These are phyloP conservation scores for Alternaria sp. DNA, from an alignment of 2,329 filamentous ascomycete genomes.

Conservation along the genomic window DNA sequence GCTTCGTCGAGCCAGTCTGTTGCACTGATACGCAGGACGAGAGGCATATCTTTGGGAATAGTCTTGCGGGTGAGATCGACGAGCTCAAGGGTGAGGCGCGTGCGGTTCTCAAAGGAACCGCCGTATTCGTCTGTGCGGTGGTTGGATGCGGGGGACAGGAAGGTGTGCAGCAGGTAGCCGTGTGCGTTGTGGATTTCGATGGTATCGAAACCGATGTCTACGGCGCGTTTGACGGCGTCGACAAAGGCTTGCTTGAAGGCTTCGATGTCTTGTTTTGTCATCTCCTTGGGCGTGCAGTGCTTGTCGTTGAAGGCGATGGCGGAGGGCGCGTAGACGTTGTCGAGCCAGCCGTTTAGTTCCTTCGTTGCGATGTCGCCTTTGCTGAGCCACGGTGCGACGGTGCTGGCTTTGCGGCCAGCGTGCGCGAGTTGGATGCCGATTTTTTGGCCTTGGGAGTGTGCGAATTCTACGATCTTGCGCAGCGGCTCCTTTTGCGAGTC, in stretches of 20 bases:
- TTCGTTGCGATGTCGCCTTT: constrained; percentile 61
- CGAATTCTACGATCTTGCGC: constrained; percentile 74
- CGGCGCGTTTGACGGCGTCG: constrained; percentile 62
- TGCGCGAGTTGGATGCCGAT: constrained; percentile 83
- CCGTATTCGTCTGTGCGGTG: constrained; percentile 71
- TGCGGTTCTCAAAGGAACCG: constrained; percentile 74
- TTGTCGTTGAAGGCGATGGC: constrained; percentile 67
- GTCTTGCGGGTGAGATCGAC: constrained; percentile 66
- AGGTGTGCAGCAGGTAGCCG: constrained; percentile 75
- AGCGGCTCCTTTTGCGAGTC: constrained; percentile 80
- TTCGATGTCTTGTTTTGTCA: constrained; percentile 73
- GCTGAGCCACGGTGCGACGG: constrained; percentile 68
- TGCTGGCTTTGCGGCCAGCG: constrained; percentile 70
- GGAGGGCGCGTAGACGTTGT: constrained; percentile 63
- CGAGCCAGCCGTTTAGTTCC: constrained; percentile 61
- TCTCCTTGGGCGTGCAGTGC: constrained; percentile 68
- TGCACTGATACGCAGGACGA: constrained; percentile 76
- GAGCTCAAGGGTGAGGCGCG: constrained; percentile 70
- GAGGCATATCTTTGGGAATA: constrained; percentile 71
- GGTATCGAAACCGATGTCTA: constrained; percentile 72
- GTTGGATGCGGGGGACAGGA: constrained; percentile 74
- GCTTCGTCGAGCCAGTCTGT: constrained; percentile 76
- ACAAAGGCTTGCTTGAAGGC: constrained; percentile 68
- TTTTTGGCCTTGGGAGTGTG: constrained; percentile 77
- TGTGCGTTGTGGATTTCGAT: constrained; percentile 84